Percentiles rank a stretch among this genome's conserved stretches.
Evolutionary conservation across 2,329 filamentous ascomycete genomes (phyloP).

Genomic region (Aureobasidium pullulans): DNA sequence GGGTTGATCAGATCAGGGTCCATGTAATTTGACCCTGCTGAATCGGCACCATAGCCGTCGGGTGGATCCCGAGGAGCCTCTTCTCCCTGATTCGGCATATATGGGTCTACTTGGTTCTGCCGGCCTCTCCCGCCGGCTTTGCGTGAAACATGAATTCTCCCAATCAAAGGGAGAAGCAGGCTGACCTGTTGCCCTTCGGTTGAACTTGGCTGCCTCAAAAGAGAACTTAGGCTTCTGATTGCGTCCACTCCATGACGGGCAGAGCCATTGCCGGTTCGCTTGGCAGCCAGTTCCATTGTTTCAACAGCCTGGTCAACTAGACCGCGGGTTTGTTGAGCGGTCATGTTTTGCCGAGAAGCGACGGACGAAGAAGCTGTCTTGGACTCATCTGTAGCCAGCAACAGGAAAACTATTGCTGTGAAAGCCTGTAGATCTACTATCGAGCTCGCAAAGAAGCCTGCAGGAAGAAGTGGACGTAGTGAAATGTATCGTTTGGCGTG

Average conservation of each 20-base stretch:
- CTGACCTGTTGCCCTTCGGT: not conserved
- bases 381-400: not conserved
- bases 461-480: not conserved
- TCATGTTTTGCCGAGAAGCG: not conserved
- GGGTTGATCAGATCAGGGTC: not conserved
- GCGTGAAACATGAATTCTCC: not conserved
- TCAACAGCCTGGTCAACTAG: not conserved
- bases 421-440: constrained; percentile 3
- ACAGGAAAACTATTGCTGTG: not conserved
- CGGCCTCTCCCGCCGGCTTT: not conserved
- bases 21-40: not conserved
- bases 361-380: not conserved
- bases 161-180: constrained; percentile 1
- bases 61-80: not conserved
- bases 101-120: not conserved
- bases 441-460: not conserved
- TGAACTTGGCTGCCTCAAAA: not conserved
- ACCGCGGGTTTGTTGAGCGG: not conserved
- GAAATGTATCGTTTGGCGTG: not conserved
- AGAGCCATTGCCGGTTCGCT: not conserved
- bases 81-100: too few relatives aligned
- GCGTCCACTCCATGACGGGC: not conserved
- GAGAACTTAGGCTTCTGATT: not conserved
- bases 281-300: not conserved
- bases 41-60: not conserved